Evolutionary conservation across 805 yeast genomes (phyloP).

Genomic region (Metschnikowia lachancei): DNA sequence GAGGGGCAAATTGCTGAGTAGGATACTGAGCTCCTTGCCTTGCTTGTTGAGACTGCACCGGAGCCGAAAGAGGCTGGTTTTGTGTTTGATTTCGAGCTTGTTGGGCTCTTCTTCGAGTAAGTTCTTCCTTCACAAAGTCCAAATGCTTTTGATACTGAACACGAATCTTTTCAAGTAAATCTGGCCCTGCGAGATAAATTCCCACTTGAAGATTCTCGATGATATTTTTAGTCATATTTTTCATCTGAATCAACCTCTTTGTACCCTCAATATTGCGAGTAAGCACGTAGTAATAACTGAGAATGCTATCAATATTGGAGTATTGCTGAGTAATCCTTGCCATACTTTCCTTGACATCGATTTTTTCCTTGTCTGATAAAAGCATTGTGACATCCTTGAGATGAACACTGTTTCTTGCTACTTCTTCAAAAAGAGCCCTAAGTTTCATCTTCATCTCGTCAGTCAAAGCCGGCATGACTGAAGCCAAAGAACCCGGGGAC

Average conservation of each 20-base stretch:
- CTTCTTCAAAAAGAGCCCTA: constrained; percentile 65
- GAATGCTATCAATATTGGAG: constrained; percentile 68
- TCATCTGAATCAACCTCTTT: constrained; percentile 70
- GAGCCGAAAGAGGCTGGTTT: constrained; percentile 8
- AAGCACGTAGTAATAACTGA: constrained; percentile 73
- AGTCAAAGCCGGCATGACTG: constrained; percentile 39
- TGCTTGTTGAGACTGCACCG: constrained; percentile 6
- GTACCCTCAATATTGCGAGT: constrained; percentile 77
- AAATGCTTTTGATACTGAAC: constrained; percentile 72
- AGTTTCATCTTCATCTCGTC: constrained; percentile 64
- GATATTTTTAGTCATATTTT: constrained; percentile 74
- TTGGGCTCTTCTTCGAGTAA: constrained; percentile 39
- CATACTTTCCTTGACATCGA: constrained; percentile 53
- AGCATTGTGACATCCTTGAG: constrained; percentile 63
- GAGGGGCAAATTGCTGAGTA: constrained; percentile 8
- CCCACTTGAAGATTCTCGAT: constrained; percentile 66
- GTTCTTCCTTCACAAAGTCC: constrained; percentile 67
- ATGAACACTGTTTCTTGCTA: constrained; percentile 61
- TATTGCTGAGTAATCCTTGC: constrained; percentile 56
- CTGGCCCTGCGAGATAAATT: constrained; percentile 68
- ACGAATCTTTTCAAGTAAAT: constrained; percentile 65
- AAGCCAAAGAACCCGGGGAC: constrained; percentile 6
- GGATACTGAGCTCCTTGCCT: constrained; percentile 6
- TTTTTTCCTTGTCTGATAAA: constrained; percentile 63
- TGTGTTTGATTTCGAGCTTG: constrained; percentile 20